Evolutionary conservation across 2,329 filamentous ascomycete species (phyloP), one percentile per base, ranked within the genome.

Genomic region (Fusarium odoratissimum): DNA sequence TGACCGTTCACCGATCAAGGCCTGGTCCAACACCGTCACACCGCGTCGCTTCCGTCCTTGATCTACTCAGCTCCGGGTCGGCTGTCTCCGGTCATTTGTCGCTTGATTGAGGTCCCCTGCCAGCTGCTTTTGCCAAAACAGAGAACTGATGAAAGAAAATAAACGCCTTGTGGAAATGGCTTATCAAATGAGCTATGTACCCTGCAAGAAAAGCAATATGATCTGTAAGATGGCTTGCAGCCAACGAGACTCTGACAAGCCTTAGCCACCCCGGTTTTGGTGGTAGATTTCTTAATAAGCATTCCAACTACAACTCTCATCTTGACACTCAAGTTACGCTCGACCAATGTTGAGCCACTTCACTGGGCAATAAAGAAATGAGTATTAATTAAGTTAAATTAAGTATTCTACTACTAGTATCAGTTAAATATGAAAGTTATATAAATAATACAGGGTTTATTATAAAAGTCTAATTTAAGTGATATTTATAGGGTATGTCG

Each of bases 391-490:
- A 6, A 30, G 11, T 11, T 7, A 13, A 13, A 14, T 7, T 17
- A 23, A 0, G 6, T 21, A 14, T 9, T 3, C 6, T 46, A 0
- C 3, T 30, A 14, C 13, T 13, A 10, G 13, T 14, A 7, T 21
- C 10, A 13, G 12, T 21, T 21, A 2, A 23, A 1, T 19, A 6
- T 8, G 1, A 23, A 49, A 4, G 17, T 4, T 14, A 10, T 5
- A 21, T 21, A 12, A 17, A 10, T 4, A 19, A 14, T 23, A 6
- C 4, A 8, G 0, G 0, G 12, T 4, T 2, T 3, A 0, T 4
- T 16, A 0, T 13, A 4, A n/a, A 23, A 19, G 25, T 21, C 2
- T 0, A 11, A 19, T n/a, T 30, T 13, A 12, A 12, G 0, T 12
- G 0, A 8, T 30, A 7, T n/a, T 37, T 60, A 7, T 54, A 60